phyloP scores from a whole-genome alignment of 2,329 filamentous ascomycete genomes.

The Aureobasidium sp. region DNA sequence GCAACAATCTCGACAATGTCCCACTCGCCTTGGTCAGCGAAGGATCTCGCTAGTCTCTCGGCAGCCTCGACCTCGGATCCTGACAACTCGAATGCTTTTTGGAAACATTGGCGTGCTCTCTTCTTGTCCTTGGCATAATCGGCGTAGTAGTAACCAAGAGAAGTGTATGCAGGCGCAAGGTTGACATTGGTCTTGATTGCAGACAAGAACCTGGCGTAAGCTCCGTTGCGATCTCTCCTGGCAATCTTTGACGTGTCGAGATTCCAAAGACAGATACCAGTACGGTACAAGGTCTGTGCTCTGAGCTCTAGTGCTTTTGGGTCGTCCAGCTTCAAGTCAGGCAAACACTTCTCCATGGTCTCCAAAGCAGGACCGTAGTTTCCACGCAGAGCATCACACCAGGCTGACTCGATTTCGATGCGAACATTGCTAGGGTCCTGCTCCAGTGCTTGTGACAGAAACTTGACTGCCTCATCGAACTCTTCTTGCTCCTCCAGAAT shows the following conservation, averaged over 20 bases:
- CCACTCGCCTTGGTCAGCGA: conserved; percentile 89
- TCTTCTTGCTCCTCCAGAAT: conserved; percentile 92
- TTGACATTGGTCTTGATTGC: conserved; percentile 80
- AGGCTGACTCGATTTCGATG: conserved; percentile 78
- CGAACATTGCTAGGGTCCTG: conserved; percentile 66
- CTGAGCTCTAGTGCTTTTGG: conserved; percentile 60
- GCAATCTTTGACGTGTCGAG: conserved; percentile 63
- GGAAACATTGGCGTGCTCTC: conserved; percentile 83
- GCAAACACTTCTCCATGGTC: conserved; percentile 62
- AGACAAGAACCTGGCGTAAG: conserved; percentile 74
- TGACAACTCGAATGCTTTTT: conserved; percentile 92
- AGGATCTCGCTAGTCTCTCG: conserved; percentile 73
- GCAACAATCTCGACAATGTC: conserved; percentile 90
- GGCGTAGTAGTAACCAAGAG: conserved; percentile 79
- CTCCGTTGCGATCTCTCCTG: conserved; percentile 69
- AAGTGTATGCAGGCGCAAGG: conserved; percentile 84
- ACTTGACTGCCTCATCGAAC: conserved; percentile 70
- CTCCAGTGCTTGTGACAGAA: conserved; percentile 65
- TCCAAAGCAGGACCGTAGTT: conserved; percentile 59
- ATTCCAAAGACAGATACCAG: conserved; percentile 83
- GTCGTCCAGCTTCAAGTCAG: conserved; percentile 54
- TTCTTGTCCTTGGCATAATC: conserved; percentile 85
- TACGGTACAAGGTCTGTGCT: conserved; percentile 75
- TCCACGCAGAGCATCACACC: conserved; percentile 79
- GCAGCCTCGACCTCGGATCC: conserved; percentile 77